These are phyloP conservation scores for Diplodia sapinea DNA, from an alignment of 2,329 filamentous ascomycete genomes.

Conservation along the genomic window DNA sequence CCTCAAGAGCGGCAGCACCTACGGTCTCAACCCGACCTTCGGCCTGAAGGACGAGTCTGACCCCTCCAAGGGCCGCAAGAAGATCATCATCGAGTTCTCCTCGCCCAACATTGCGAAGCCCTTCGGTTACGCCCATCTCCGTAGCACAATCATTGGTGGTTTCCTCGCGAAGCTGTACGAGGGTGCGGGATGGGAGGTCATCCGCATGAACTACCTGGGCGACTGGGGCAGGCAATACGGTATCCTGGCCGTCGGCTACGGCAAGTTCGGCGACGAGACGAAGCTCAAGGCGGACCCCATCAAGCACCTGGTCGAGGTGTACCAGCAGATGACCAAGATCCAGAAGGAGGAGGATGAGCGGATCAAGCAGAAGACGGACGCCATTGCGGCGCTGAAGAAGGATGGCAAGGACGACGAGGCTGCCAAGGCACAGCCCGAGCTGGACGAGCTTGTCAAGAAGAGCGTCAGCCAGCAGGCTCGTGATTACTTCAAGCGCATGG, in stretches of 20 bases:
- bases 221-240: conserved; percentile 81
- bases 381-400: conserved; percentile 37
- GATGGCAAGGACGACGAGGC: conserved; percentile 41
- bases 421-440: conserved; percentile 39
- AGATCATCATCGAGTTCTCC: conserved; percentile 78
- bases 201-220: conserved; percentile 76
- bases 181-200: conserved; percentile 71
- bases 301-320: conserved; percentile 81
- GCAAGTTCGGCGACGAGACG: conserved; percentile 76
- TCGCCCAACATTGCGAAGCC: conserved; percentile 88
- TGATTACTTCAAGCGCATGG: conserved; percentile 72
- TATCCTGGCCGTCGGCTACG: conserved; percentile 74
- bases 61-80: conserved; percentile 66
- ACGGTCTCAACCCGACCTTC: conserved; percentile 66
- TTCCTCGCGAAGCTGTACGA: conserved; percentile 74
- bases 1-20: conserved; percentile 64
- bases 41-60: conserved; percentile 68
- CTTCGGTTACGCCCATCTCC: conserved; percentile 75
- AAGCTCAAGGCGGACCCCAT: conserved; percentile 75
- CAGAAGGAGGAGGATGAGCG: conserved; percentile 69
- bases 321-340: conserved; percentile 73
- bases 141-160: conserved; percentile 77
- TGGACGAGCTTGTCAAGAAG: conserved; percentile 44
- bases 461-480: conserved; percentile 74
- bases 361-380: conserved; percentile 61